Evolutionary conservation across 2,329 filamentous ascomycete genomes (phyloP).

Genomic region (Cladosporium oxysporum): DNA sequence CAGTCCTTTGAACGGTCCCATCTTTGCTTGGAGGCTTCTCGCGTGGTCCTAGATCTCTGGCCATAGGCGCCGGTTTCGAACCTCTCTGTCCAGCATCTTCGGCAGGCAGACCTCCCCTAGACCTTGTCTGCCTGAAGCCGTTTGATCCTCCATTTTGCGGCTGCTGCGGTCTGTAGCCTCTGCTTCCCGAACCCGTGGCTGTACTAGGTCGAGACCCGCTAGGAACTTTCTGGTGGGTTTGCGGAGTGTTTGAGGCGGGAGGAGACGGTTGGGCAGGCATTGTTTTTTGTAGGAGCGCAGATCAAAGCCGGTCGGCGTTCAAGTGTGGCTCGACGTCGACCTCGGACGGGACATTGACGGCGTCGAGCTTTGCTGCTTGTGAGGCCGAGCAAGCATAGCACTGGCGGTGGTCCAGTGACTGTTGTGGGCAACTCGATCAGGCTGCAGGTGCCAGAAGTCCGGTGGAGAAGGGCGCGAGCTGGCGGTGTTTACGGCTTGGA

Average conservation of each 20-base stretch:
- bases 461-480: slow-evolving; percentile 1
- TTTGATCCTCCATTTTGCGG: slow-evolving; percentile 10
- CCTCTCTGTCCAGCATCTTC: slow-evolving; percentile 1
- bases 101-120: background rate
- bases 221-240: slow-evolving; percentile 12
- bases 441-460: background rate
- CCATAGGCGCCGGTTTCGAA: background rate
- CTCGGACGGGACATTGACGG: slow-evolving; percentile 16
- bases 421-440: background rate
- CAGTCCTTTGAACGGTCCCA: slow-evolving; percentile 64
- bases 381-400: slow-evolving; percentile 17
- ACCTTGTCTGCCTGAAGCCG: background rate
- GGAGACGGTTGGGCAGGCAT: slow-evolving; percentile 18
- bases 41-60: slow-evolving; percentile 12
- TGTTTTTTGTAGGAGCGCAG: background rate
- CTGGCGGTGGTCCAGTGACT: slow-evolving; percentile 6
- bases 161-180: background rate
- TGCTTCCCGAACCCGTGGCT: slow-evolving; percentile 3
- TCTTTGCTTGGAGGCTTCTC: slow-evolving; percentile 54
- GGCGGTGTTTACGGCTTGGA: slow-evolving; percentile 1
- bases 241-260: slow-evolving; percentile 6
- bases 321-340: slow-evolving; percentile 14
- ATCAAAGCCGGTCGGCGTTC: background rate
- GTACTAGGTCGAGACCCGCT: slow-evolving; percentile 5
- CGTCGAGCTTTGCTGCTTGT: slow-evolving; percentile 13